Base-by-base conservation (phyloP, 2,329 filamentous ascomycete genomes). In the Cercospora canescens region DNA sequence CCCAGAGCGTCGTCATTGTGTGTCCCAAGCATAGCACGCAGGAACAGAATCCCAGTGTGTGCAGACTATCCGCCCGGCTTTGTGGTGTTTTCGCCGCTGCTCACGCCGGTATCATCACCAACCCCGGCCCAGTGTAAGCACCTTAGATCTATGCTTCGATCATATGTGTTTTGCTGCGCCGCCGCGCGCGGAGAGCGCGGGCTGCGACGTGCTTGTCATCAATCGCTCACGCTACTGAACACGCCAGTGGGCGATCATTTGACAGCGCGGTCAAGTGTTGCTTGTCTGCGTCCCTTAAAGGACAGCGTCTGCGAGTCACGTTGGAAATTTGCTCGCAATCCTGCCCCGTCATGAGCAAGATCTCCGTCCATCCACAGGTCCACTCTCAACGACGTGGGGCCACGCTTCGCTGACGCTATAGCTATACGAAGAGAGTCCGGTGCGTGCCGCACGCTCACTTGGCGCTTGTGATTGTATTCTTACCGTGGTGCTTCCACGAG, bases 141-240 rank as follows among this genome's bases (percentile, higher is more conserved):
- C 52, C 16, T 56, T 56, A 56, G 52, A 56, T 56, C 52, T 35
- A 56, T 56, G 52, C 52, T 56, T 56, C 28, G 34, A 12, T 32
- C 16, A 16, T 45, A n/a, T 16, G 34, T 34, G 16, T 18, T 24
- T 18, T 50, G 21, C 45, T 50, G 45, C 45, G 45, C 45, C 21
- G 45, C 45, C 45, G 45, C 45, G 45, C 45, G 45, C 45, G 45
- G 45, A 28, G 24, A 26, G 45, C 45, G 45, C 45, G 45, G 45
- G 24, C 45, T 24, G 21, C 14, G 21, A 24, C 21, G 26, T 50
- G 12, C 21, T 28, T 24, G 21, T 50, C 45, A 24, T 24, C 14
- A 12, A 18, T n/a, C 5, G 26, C 45, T 50, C 24, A 28, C 45
- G 45, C 45, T 50, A 28, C 45, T 30, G 18, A 12, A 28, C 11